A percentile compares a stretch with the other conserved stretches of the same genome.
phyloP scores from a whole-genome alignment of 106 monocot species.

The Dendrobium catenatum region DNA sequence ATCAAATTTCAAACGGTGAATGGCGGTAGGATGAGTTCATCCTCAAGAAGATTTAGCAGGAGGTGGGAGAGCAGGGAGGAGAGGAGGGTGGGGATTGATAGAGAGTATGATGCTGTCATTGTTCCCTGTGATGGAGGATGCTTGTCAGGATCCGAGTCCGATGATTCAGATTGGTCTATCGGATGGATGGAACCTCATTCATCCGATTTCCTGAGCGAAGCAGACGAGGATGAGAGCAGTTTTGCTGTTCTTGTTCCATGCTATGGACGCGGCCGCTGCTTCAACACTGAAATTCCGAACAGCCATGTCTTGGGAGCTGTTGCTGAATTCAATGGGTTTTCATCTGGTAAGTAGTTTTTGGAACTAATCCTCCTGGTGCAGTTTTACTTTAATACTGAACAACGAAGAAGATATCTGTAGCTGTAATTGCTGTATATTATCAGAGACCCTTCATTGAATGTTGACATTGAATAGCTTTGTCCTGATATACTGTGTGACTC shows the following conservation, averaged over 20 bases:
- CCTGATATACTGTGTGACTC: background rate
- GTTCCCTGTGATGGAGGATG: slow-evolving; percentile 66
- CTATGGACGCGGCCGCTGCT: slow-evolving; percentile 36
- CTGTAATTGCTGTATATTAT: background rate
- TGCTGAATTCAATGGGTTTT: background rate
- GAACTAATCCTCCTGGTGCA: background rate
- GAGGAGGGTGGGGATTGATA: slow-evolving; percentile 37
- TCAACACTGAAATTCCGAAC: slow-evolving; percentile 13
- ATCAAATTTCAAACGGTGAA: slow-evolving; percentile 18
- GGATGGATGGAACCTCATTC: slow-evolving; percentile 82
- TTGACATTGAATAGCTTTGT: background rate
- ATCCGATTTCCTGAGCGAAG: slow-evolving; percentile 37
- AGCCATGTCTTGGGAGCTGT: slow-evolving; percentile 16
- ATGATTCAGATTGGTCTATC: slow-evolving; percentile 83
- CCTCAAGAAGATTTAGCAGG: slow-evolving; percentile 22
- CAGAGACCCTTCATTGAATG: background rate
- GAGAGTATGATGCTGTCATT: slow-evolving; percentile 65
- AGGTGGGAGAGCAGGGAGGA: slow-evolving; percentile 37
- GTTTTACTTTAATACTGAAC: background rate
- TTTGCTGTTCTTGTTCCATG: slow-evolving; percentile 84
- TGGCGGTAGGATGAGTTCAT: slow-evolving; percentile 12
- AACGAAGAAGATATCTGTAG: background rate
- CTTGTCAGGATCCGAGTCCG: slow-evolving; percentile 72
- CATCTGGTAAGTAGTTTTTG: slow-evolving; percentile 29
- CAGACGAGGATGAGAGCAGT: slow-evolving; percentile 35